Evolutionary conservation across 139 green algal species (phyloP), one percentile per base, ranked within the genome.

Genomic region (Ettlia oleoabundans): DNA sequence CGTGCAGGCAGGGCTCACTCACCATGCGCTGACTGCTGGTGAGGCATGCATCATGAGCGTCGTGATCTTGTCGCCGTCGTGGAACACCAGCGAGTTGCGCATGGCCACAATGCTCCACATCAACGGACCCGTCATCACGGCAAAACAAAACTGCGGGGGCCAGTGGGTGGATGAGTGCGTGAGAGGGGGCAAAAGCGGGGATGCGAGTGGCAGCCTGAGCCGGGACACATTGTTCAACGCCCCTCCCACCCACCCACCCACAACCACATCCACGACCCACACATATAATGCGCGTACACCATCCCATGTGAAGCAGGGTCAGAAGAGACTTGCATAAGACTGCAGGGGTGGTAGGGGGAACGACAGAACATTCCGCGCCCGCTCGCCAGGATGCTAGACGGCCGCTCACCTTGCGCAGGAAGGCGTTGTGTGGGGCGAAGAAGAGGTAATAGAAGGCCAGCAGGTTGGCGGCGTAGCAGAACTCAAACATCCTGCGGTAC

Each of bases 31-130:
- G 10, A 88, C n/a, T 0, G 82, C 78, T 33, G 78, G 82, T 4
- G 42, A 80, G 19, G 71, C 65, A 47, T 85, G 82, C 85, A 88
- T 88, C 66, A 89, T 85, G 6, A 86, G 78, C 0, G 82, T 88
- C 24, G 85, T 88, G 13, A 81, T 71, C 85, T 96, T 95, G 77
- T 97, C 91, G 21, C 96, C 79, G 84, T 92, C 90, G 73, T 96
- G 93, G 33, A 95, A 93, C 3, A 97, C 92, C n/a, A 62, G 33
- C 8, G 65, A 72, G 89, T 97, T 97, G 51, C 89, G 82, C 83
- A 97, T 96, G n/a, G 93, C 93, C 30, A 96, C 28, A 38, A 96
- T 92, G 66, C 87, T 91, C 90, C 90, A 96, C 4, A 93, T 83
- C 37, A 97, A 85, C 1, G 93, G 93, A 0, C 93, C 94, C 1